Evolutionary conservation across 306 rosid species (phyloP).

Genomic region (Rubus idaeus): DNA sequence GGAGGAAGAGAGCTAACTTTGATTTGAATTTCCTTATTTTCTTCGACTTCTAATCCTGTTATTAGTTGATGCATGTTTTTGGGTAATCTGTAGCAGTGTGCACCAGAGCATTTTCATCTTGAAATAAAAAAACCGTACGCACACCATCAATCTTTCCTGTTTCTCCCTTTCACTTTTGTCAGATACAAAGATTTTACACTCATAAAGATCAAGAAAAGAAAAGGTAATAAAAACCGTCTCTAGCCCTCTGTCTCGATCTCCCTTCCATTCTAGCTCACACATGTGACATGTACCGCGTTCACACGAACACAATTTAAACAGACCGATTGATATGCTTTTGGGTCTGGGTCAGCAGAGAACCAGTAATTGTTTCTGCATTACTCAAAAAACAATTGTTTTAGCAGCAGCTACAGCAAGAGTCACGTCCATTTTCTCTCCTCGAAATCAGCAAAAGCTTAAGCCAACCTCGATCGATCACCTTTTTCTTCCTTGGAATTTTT

Average conservation of each 20-base stretch:
- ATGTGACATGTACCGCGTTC: constrained; percentile 4
- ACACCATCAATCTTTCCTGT: constrained; percentile 12
- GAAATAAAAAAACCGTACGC: constrained; percentile 7
- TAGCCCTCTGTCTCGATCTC: constrained; percentile 25
- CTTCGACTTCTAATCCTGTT: constrained; percentile 34
- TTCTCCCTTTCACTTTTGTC: constrained; percentile 31
- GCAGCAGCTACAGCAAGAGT: constrained; percentile 4
- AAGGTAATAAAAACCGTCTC: constrained; percentile 34
- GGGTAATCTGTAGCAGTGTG: constrained; percentile 20
- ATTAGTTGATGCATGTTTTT: background rate
- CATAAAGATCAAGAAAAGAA: constrained; percentile 34
- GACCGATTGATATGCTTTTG: constrained; percentile 11
- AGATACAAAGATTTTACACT: constrained; percentile 37
- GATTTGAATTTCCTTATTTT: constrained; percentile 28
- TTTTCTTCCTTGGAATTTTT: constrained; percentile 44
- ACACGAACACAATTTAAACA: constrained; percentile 21
- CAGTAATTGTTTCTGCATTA: background rate
- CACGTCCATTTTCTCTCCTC: constrained; percentile 35
- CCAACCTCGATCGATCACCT: constrained; percentile 15
- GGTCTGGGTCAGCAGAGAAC: constrained; percentile 1
- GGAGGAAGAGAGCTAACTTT: constrained; percentile 10
- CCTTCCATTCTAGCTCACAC: background rate
- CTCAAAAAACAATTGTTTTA: no score
- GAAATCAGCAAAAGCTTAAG: constrained; percentile 41
- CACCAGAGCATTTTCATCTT: constrained; percentile 23